Evolutionary conservation across 2,329 filamentous ascomycete species (phyloP), one percentile per base, ranked within the genome.

Genomic region (Sordariomycetes sp.): DNA sequence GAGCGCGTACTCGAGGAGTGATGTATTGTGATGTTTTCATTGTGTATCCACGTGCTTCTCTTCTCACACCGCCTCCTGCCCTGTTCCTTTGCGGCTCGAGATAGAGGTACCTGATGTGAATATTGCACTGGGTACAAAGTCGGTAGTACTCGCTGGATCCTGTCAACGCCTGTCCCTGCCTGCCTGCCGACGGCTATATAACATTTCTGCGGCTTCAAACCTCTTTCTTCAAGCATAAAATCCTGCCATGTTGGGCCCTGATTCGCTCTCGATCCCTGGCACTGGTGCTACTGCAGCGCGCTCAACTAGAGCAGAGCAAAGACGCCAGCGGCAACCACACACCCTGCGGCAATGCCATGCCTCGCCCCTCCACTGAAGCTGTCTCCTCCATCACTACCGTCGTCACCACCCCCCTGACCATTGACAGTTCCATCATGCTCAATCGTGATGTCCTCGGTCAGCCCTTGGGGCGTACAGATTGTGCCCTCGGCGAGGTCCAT

Each of bases 401-500:
- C 14, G 18, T 32, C 30, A 21, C 8, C 14, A 8, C 17, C 30
- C 5, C 30, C 30, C 32, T 26, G 15, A 20, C 29, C 38, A 21
- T 43, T 38, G 12, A 24, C 42, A 6, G 33, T 43, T 1, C 46
- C 46, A 5, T 51, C 50, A 20, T 50, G 44, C 42, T 60, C 49
- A 20, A 64, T 53, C 12, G 50, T 42, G 36, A 68, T 55, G 27
- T 64, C 56, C 25, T 58, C 48, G 3, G 57, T 60, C 30, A 63
- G 47, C 3, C 68, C 66, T 2, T 46, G 43, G 0, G 68, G 68
- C 12, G 43, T 42, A 41, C 68, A 72, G n/a, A 46, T 46, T 3
- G 68, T 72, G 5, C 67, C 66, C 5, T 49, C 47, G 0, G 68
- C 58, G 38, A 59, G 60, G 24, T 57, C 39, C 49, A 69, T 55